Evolutionary conservation across 208 protist genomes (phyloP), one percentile per base, ranked within the genome.

Genomic region (Trypanosoma platydactyli): DNA sequence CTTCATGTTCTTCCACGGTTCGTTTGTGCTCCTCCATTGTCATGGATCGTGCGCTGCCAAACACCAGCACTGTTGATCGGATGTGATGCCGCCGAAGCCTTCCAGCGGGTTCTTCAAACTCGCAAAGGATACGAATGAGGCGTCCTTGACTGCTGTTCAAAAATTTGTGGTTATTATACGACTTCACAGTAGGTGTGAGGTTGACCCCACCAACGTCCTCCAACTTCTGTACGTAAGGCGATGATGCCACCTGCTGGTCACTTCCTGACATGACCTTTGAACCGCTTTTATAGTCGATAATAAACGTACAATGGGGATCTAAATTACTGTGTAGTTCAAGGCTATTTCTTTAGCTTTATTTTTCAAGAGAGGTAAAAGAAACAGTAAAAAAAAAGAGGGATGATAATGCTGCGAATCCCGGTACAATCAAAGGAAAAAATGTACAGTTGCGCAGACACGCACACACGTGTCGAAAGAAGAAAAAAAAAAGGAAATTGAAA

Each of bases 11-110:
- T 27, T 54, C 1, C 44, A 79, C 20, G 0, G 87, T 88, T n/a
- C 64, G 16, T 56, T 81, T 67, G 74, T 88, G 91, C 64, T 97
- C 81, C 46, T 38, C 65, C 51, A 60, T 51, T n/a, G 76, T 85
- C 90, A 94, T 94, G 18, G 91, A 82, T 16, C 94, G 87, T 7
- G 94, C 94, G 44, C 89, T 96, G 64, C 91, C 94, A 68, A 97
- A 97, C 62, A 97, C 91, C 15, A 97, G 81, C n/a, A 96, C 76
- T 0, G 91, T 96, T 24, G 85, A 91, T 13, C 87, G 79, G 57
- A 97, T 88, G 55, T 66, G 76, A 53, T 94, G 70, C 12, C 60
- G 62, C 35, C 77, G 69, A 20, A 97, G 77, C 5, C 94, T 80
- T 49, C 68, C 64, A 25, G 84, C 65, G 16, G 94, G 89, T 75